These are phyloP conservation scores for Quercus mongolica DNA, from an alignment of 306 rosid genomes.

Conservation along the genomic window DNA sequence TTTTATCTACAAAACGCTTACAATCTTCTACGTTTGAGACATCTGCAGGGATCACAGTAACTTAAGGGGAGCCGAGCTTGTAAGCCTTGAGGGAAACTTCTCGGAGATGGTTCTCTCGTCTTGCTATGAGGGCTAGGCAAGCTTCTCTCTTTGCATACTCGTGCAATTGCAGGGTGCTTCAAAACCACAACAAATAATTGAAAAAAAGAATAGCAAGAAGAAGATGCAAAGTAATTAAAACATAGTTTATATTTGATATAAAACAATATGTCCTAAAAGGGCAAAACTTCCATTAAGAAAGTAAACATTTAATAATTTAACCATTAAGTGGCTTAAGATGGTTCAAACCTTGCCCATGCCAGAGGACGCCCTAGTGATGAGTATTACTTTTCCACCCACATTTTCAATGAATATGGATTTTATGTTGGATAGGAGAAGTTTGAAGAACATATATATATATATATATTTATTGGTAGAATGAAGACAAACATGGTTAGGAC, in stretches of 20 bases:
- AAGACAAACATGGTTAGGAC: conserved; percentile 7
- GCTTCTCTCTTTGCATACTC: conserved; percentile 51
- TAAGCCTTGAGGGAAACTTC: conserved; percentile 31
- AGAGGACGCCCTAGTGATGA: conserved; percentile 57
- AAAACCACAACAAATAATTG: not conserved
- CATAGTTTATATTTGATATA: too few species aligned
- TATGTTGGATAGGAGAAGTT: conserved; percentile 4
- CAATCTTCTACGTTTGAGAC: conserved; percentile 43
- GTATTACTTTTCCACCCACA: conserved; percentile 58
- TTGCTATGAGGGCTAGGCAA: conserved; percentile 42
- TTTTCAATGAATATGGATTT: conserved; percentile 24
- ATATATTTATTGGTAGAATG: conserved; percentile 20
- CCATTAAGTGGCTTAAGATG: not conserved
- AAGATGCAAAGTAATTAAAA: not conserved
- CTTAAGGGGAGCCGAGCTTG: conserved; percentile 37
- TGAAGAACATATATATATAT: conserved; percentile 27
- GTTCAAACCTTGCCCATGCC: conserved; percentile 55
- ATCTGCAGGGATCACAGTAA: conserved; percentile 37
- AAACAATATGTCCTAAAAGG: not conserved
- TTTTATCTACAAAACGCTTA: conserved; percentile 29
- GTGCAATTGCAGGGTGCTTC: conserved; percentile 36
- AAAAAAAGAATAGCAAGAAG: not conserved
- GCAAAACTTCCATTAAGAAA: too few species aligned
- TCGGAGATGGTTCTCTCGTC: conserved; percentile 37
- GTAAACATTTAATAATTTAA: not conserved